These are phyloP conservation scores for Boletellus deceptivus DNA, from an alignment of 1,284 basidiomycete genomes.

Conservation along the genomic window DNA sequence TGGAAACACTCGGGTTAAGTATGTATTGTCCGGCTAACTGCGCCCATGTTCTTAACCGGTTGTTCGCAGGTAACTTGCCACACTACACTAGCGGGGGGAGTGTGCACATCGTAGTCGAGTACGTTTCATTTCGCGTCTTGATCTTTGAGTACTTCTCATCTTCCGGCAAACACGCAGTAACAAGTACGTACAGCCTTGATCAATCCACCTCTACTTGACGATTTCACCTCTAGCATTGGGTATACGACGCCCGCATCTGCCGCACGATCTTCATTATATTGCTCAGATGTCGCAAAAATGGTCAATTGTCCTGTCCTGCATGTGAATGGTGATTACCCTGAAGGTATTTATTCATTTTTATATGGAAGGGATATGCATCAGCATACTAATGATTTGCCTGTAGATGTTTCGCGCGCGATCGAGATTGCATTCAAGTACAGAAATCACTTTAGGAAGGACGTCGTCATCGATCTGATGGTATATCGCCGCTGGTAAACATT, in stretches of 20 bases:
- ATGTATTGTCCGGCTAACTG: constrained; percentile 24
- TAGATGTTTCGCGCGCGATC: constrained; percentile 77
- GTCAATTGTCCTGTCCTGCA: constrained; percentile 88
- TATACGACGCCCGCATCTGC: constrained; percentile 85
- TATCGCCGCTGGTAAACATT: constrained; percentile 73
- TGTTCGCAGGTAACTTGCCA: constrained; percentile 66
- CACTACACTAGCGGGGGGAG: constrained; percentile 89
- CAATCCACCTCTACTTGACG: not conserved
- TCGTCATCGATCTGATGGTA: constrained; percentile 85
- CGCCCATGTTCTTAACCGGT: not conserved
- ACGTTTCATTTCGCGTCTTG: constrained; percentile 31
- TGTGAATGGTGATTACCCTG: constrained; percentile 88
- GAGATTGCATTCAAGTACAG: constrained; percentile 82
- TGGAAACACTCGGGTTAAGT: constrained; percentile 84
- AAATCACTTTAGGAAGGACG: constrained; percentile 82
- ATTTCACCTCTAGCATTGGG: constrained; percentile 60
- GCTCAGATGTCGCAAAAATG: constrained; percentile 88
- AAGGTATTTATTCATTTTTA: constrained; percentile 50
- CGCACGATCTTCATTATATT: constrained; percentile 83
- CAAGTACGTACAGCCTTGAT: constrained; percentile 39
- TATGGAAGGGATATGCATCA: not conserved
- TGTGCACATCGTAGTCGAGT: constrained; percentile 91
- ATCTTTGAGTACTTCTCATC: constrained; percentile 67
- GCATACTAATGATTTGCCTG: not conserved
- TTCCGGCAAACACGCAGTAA: constrained; percentile 39